Conservation (phyloP, 805 yeast species). For the Torulaspora franciscae region DNA sequence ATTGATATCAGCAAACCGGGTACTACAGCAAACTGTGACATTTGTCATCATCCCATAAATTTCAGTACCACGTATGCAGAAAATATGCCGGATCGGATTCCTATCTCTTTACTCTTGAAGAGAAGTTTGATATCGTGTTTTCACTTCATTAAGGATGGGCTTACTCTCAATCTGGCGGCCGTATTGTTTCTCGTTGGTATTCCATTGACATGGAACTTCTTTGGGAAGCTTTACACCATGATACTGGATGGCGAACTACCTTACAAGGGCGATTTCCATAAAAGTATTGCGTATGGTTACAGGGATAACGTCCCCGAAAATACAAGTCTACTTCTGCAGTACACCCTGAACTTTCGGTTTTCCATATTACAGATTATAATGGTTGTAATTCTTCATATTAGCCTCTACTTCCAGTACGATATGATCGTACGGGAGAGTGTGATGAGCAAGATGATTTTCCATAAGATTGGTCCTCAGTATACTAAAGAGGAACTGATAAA, state of each 20-base stretch:
- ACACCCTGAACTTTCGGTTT: conserved; percentile 24
- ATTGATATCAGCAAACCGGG: conserved; percentile 33
- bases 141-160: conserved; percentile 14
- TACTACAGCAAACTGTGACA: conserved; percentile 70
- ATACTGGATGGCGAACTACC: conserved; percentile 52
- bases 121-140: conserved; percentile 34
- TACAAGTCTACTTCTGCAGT: conserved; percentile 14
- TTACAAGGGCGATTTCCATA: conserved; percentile 27
- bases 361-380: conserved; percentile 38
- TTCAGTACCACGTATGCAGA: conserved; percentile 63
- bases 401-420: conserved; percentile 57
- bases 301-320: conserved; percentile 12
- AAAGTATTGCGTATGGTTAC: conserved; percentile 30
- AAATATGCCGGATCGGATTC: conserved; percentile 60
- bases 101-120: conserved; percentile 44
- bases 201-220: conserved; percentile 55
- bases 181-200: conserved; percentile 46
- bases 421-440: conserved; percentile 71
- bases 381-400: conserved; percentile 41
- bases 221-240: conserved; percentile 52
- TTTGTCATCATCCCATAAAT: conserved; percentile 71
- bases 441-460: conserved; percentile 51
- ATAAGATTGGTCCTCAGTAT: conserved; percentile 49
- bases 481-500: conserved; percentile 29
- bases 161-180: conserved; percentile 27